Evolutionary conservation across 208 protist genomes (phyloP), one percentile per base, ranked within the genome.

Genomic region (Crithidia sp.): DNA sequence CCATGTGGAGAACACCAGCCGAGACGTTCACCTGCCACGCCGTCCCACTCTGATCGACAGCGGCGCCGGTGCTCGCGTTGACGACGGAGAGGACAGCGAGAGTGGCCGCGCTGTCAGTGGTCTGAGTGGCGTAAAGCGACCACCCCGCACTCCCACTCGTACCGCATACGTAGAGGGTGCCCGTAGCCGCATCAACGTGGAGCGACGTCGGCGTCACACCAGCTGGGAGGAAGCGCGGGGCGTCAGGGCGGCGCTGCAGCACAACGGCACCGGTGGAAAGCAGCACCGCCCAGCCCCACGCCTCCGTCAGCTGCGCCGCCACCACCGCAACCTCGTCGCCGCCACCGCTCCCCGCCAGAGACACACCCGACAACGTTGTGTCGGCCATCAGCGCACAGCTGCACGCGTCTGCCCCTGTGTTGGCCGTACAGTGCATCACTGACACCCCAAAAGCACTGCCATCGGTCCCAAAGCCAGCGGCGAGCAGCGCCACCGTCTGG

Each of bases 61-160:
- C 47, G 3, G 14, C 59, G 13, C 45, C 36, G 45, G 7, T 49
- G 4, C 45, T 45, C 49, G 19, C 52, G 7, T n/a, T 56, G 16
- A 7, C 14, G 6, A 74, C n/a, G 12, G 36, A 40, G 3, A 74
- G 57, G 7, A 56, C 39, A 10, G 67, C 2, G 7, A n/a, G n/a
- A 2, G 16, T 36, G 4, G 10, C 47, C 7, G 47, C 9, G 17
- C 5, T 53, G 16, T 13, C 28, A 16, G 17, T 55, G 7, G 54
- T 60, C 50, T 69, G 40, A 5, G 71, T 76, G 2, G 62, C 58
- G 52, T 71, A 71, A 17, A 77, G 8, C n/a, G 62, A 45, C 73
- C 65, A 71, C 8, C 37, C 40, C 4, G 7, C 59, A n/a, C 5
- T 45, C 19, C 2, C 3, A 7, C 2, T 57, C 4, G 19, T 17